A percentile compares a stretch with the other conserved stretches of the same genome.
phyloP scores from a whole-genome alignment of 495 filamentous ascomycete genomes.

The Penicillium silybi region DNA sequence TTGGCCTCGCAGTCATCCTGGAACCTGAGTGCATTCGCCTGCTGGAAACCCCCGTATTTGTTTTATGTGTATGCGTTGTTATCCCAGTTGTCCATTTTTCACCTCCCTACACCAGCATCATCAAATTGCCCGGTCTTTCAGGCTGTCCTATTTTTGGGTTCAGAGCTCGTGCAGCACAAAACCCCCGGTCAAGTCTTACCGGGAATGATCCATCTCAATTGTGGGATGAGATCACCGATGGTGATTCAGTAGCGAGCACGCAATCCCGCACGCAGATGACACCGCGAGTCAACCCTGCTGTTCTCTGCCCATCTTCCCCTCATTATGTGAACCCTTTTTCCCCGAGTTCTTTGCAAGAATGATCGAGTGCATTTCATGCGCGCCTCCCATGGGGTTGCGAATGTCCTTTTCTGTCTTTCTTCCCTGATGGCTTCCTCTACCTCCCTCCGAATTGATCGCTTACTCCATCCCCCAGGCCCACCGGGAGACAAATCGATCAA shows the following conservation, averaged over 20 bases:
- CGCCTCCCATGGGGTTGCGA: constrained; percentile 11
- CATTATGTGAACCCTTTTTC: constrained; percentile 8
- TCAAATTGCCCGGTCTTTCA: neutral
- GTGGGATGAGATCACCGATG: constrained; percentile 20
- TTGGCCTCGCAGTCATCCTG: neutral
- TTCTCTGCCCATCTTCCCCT: neutral
- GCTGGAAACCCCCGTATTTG: neutral
- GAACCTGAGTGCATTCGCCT: neutral
- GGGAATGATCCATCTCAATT: constrained; percentile 2
- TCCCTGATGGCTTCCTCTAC: constrained; percentile 1
- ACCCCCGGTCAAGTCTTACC: neutral
- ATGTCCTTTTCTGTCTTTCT: neutral
- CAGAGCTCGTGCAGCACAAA: neutral
- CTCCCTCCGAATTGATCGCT: constrained; percentile 19
- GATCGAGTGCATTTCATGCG: constrained; percentile 14
- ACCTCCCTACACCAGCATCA: neutral
- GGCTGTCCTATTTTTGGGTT: neutral
- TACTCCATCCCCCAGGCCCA: constrained; percentile 24
- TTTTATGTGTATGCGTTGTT: neutral
- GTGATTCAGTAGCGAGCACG: constrained; percentile 33
- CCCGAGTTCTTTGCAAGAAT: constrained; percentile 9
- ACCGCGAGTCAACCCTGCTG: constrained; percentile 6
- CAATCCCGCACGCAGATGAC: constrained; percentile 42
- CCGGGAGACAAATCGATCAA: constrained; percentile 42
- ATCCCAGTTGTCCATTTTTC: neutral